Conservation (phyloP, 768 basidiomycete genomes). For the Boletus fagicola region DNA sequence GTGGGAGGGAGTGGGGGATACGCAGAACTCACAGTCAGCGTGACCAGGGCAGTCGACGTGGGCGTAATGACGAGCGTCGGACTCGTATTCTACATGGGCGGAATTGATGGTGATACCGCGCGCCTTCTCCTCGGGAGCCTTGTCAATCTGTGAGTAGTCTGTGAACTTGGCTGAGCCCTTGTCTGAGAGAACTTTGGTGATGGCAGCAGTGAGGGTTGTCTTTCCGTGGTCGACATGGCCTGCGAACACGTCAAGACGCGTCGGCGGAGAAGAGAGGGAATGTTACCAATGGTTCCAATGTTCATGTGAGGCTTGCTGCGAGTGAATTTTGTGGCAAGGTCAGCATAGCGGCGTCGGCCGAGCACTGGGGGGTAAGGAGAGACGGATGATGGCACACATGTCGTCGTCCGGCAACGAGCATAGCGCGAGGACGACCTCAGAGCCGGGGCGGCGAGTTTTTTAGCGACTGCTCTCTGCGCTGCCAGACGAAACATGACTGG, state of each 20-base stretch:
- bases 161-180: slow-evolving; percentile 79
- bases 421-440: slow-evolving; percentile 1
- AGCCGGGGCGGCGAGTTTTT: background rate
- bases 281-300: slow-evolving; percentile 84
- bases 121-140: slow-evolving; percentile 98
- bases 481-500: slow-evolving; percentile 33
- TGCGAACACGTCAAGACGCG: slow-evolving; percentile 17
- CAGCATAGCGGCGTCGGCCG: slow-evolving; percentile 66
- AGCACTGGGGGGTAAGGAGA: background rate
- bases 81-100: slow-evolving; percentile 98
- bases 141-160: slow-evolving; percentile 97
- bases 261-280: background rate
- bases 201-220: slow-evolving; percentile 93
- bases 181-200: slow-evolving; percentile 87
- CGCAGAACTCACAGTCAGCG: slow-evolving; percentile 72
- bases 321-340: slow-evolving; percentile 55
- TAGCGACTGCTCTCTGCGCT: slow-evolving; percentile 18
- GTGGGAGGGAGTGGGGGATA: background rate
- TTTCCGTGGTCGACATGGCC: slow-evolving; percentile 99
- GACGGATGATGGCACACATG: slow-evolving; percentile 10
- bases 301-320: slow-evolving; percentile 91
- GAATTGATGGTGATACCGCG: slow-evolving; percentile 99
- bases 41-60: slow-evolving; percentile 98
- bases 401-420: slow-evolving; percentile 16
- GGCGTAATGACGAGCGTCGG: slow-evolving; percentile 84